Evolutionary conservation across 371 early-diverging fungal genomes (phyloP).

Genomic region (Mucor piriformis): DNA sequence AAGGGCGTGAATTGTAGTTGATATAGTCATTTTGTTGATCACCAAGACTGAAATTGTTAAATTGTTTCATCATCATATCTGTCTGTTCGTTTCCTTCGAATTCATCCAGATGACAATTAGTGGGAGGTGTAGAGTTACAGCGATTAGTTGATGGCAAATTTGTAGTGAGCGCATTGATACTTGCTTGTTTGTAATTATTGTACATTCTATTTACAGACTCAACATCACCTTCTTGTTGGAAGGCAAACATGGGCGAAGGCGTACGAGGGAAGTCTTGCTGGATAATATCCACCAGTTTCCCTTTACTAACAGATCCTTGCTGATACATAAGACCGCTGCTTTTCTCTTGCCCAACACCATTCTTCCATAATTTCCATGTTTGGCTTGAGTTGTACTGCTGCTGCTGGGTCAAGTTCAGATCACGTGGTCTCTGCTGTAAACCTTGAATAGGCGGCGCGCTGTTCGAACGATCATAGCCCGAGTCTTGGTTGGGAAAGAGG

Average conservation of each 20-base stretch:
- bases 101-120: background rate
- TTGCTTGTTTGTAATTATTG: slow-evolving; percentile 31
- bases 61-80: slow-evolving; percentile 11
- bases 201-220: slow-evolving; percentile 19
- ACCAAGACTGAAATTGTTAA: slow-evolving; percentile 5
- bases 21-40: slow-evolving; percentile 15
- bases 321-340: slow-evolving; percentile 5
- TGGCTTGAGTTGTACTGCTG: slow-evolving; percentile 13
- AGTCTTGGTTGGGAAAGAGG: slow-evolving; percentile 10
- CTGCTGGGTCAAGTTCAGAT: slow-evolving; percentile 2
- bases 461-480: slow-evolving; percentile 1
- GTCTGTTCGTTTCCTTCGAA: background rate
- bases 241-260: slow-evolving; percentile 20
- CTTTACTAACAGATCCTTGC: slow-evolving; percentile 12
- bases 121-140: slow-evolving; percentile 21
- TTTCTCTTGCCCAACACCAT: slow-evolving; percentile 8
- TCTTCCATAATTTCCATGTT: slow-evolving; percentile 21
- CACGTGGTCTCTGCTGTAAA: slow-evolving; percentile 12
- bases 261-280: slow-evolving; percentile 24
- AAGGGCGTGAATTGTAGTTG: slow-evolving; percentile 6
- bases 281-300: slow-evolving; percentile 16
- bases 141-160: slow-evolving; percentile 19
- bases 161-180: slow-evolving; percentile 9
- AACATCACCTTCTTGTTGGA: slow-evolving; percentile 10
- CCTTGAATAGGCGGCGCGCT: slow-evolving; percentile 19